Evolutionary conservation across 1,284 basidiomycete species (phyloP), one percentile per base, ranked within the genome.

Genomic region (Tausonia pullulans): DNA sequence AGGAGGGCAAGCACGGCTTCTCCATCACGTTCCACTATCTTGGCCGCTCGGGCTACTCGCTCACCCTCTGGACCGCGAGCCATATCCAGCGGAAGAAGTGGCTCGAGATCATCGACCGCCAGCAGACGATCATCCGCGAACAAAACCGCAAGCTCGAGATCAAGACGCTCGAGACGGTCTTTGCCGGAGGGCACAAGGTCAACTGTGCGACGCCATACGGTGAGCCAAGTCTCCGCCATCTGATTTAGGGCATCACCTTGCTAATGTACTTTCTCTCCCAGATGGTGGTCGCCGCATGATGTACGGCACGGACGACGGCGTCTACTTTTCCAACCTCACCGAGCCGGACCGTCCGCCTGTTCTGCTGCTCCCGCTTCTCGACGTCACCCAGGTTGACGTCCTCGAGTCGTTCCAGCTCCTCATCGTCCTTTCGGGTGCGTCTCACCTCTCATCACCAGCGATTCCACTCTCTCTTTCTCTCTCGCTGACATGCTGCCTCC

Each of bases 271-370:
- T 68, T 46, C 65, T 57, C 61, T 62, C 41, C 27, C 72, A 93
- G 92, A 84, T 73, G 84, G 85, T 69, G 95, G 95, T 6, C 82
- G 87, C 70, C 83, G 87, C 68, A 85, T 96, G 71, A 93, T 94
- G 39, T 98, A 96, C 75, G 96, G 96, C 39, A 97, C 93, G 3
- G 90, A 96, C 72, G 93, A 97, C 69, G 96, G 96, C 44, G 88
- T 98, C 46, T 98, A 97, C 75, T 83, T 98, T 67, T 90, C 90
- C 27, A 90, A 97, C 72, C 78, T 97, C 53, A 78, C 80, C 58
- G 86, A 89, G 59, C 78, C 81, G 62, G 83, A 84, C 68, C 84
- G 86, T 66, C 88, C 90, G 61, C 96, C 96, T 0, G 81, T 90
- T 55, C 93, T 93, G 76, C 92, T 98, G 48, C 82, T 98, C 66